Conservation (phyloP, 169 alveolate species). For the Plasmodium vinckei region DNA sequence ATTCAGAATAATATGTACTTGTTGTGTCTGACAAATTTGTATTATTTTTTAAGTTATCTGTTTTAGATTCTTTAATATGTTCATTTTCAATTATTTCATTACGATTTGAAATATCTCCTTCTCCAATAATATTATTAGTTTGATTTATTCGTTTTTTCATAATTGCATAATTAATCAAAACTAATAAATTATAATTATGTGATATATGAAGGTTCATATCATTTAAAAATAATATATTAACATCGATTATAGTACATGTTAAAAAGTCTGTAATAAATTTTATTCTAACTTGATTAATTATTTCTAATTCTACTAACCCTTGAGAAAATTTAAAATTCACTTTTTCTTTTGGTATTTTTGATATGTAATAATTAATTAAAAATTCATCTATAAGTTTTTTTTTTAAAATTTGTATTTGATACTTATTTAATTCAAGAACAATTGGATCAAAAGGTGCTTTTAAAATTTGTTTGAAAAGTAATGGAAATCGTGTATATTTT, state of each 20-base stretch:
- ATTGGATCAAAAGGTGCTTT: conserved; percentile 16
- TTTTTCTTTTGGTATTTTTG: conserved; percentile 60
- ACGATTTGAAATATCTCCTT: not conserved
- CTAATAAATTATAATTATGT: conserved; percentile 16
- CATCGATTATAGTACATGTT: conserved; percentile 30
- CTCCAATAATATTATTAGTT: not conserved
- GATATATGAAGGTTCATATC: conserved; percentile 28
- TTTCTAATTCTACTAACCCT: conserved; percentile 51
- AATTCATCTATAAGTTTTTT: conserved; percentile 53
- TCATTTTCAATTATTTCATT: not conserved
- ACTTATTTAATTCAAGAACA: conserved; percentile 5
- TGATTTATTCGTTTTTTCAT: conserved; percentile 9
- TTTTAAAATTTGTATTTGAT: conserved; percentile 35
- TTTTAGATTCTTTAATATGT: not conserved
- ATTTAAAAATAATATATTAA: conserved; percentile 14
- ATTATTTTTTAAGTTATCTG: not conserved
- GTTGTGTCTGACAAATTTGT: not conserved
- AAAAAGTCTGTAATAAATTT: conserved; percentile 50
- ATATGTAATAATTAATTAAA: conserved; percentile 41
- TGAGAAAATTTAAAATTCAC: conserved; percentile 36
- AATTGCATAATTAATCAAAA: conserved; percentile 15
- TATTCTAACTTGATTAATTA: conserved; percentile 38
- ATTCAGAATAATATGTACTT: not conserved
- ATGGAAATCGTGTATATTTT: conserved; percentile 52
- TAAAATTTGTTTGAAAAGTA: conserved; percentile 25